Conservation (phyloP, 345 rosid species). For the Bruguiera gymnorhiza region DNA sequence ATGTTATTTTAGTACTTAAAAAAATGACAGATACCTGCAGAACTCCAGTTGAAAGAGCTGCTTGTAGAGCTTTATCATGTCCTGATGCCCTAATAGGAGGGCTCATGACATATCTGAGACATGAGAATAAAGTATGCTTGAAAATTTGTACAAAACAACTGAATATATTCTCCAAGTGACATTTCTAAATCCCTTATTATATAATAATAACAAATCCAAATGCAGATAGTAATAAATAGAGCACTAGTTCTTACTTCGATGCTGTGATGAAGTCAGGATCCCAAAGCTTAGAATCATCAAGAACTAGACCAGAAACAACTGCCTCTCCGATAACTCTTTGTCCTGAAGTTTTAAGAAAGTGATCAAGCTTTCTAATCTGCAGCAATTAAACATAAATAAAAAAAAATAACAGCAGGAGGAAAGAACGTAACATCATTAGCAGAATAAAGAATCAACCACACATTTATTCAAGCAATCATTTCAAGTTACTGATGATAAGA, state of each 20-base stretch:
- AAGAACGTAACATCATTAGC: neutral
- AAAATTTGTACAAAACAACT: no score
- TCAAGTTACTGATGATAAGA: no score
- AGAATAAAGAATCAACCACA: no score
- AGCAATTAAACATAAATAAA: neutral
- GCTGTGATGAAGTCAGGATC: slow-evolving; percentile 79
- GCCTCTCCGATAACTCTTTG: slow-evolving; percentile 95
- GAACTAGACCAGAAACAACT: slow-evolving; percentile 84
- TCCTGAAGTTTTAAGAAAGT: slow-evolving; percentile 53
- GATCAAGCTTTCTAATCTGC: neutral
- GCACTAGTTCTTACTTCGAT: slow-evolving; percentile 53
- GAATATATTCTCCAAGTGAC: no score
- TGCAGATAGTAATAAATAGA: neutral
- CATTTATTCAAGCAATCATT: no score
- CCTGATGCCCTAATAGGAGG: slow-evolving; percentile 90
- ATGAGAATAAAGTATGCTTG: neutral
- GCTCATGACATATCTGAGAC: slow-evolving; percentile 90
- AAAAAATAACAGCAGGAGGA: neutral
- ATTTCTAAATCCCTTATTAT: no score
- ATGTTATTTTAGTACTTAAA: neutral
- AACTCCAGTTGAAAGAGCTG: slow-evolving; percentile 86
- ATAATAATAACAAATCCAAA: neutral
- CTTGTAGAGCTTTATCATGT: slow-evolving; percentile 84
- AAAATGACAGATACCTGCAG: slow-evolving; percentile 58
- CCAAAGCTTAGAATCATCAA: slow-evolving; percentile 89